These are phyloP conservation scores for Chaetomiaceae sp. DNA, from an alignment of 2,329 filamentous ascomycete species.

Conservation along the genomic window DNA sequence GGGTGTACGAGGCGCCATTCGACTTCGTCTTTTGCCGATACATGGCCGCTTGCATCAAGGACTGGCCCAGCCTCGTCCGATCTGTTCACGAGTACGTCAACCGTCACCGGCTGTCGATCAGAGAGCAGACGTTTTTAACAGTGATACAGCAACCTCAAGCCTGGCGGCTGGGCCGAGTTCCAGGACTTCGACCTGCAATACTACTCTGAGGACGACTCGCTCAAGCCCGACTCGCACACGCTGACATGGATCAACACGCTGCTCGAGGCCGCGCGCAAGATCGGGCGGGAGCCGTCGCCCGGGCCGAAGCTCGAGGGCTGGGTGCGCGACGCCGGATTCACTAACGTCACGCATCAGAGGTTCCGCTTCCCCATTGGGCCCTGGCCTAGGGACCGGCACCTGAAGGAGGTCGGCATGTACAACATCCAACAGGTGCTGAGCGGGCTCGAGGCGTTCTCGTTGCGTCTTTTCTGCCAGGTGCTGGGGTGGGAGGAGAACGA, in stretches of 20 bases:
- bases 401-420: slow-evolving; percentile 24
- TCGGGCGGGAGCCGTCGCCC: slow-evolving; percentile 23
- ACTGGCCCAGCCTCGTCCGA: slow-evolving; percentile 27
- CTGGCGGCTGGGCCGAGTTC: slow-evolving; percentile 32
- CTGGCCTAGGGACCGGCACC: slow-evolving; percentile 28
- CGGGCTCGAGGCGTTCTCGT: slow-evolving; percentile 25
- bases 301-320: slow-evolving; percentile 26
- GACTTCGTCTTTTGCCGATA: slow-evolving; percentile 35
- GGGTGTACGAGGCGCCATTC: slow-evolving; percentile 23
- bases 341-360: slow-evolving; percentile 11
- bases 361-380: slow-evolving; percentile 21
- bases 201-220: slow-evolving; percentile 27
- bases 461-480: slow-evolving; percentile 25
- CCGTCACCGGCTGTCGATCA: too few relatives aligned
- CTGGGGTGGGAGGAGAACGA: slow-evolving; percentile 25
- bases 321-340: slow-evolving; percentile 24
- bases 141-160: slow-evolving; percentile 27
- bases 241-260: slow-evolving; percentile 22
- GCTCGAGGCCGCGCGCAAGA: slow-evolving; percentile 16
- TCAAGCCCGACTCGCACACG: slow-evolving; percentile 16
- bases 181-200: slow-evolving; percentile 28
- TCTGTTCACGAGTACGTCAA: slow-evolving; percentile 24
- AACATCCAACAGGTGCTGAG: slow-evolving; percentile 20
- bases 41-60: slow-evolving; percentile 30
- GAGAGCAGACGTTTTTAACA: too few relatives aligned